Evolutionary conservation across 2,329 filamentous ascomycete species (phyloP), one percentile per base, ranked within the genome.

Genomic region (Diplodia mutila): DNA sequence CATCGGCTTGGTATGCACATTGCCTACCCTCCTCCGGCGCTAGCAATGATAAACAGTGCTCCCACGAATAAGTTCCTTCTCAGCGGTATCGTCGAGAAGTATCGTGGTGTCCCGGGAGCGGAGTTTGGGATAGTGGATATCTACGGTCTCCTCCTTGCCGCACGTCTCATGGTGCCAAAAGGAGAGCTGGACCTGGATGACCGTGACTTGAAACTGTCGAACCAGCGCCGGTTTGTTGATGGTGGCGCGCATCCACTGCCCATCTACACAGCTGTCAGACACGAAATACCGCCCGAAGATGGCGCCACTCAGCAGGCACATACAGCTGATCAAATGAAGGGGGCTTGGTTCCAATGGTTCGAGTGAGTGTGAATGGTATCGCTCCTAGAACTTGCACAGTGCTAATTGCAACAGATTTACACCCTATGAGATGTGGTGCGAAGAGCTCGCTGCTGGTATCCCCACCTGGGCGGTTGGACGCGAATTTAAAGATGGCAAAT

Each of bases 261-360:
- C 0, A 97, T 99, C 61, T 99, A 99, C 75, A 97, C 94, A 0
- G 93, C 93, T 0, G 94, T 99, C 0, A 89, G 95, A 8, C 95
- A 99, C 75, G 95, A 99, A 77, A 98, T 99, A 27, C 95, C 94
- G 0, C 82, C 89, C 8, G 78, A 88, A 8, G 79, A 68, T 69
- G 78, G 69, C 61, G 77, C 74, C 61, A 73, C 70, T 65, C 73
- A 74, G 77, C 69, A 73, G 2, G 46, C 4, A 2, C 27, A 49
- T 18, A 81, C 83, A 69, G 81, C 79, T 46, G 81, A 83, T 68
- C 83, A 85, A 4, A 80, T 79, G 66, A 80, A 85, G 69, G 91
- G 96, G 74, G 86, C 93, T 2, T 98, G 94, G 92, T 99, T 98
- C 73, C 94, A 99, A 74, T 98, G 95, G 94, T 97, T 95, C 72